phyloP scores from a whole-genome alignment of 2,329 filamentous ascomycete species.

The Diplocarpon rosae region DNA sequence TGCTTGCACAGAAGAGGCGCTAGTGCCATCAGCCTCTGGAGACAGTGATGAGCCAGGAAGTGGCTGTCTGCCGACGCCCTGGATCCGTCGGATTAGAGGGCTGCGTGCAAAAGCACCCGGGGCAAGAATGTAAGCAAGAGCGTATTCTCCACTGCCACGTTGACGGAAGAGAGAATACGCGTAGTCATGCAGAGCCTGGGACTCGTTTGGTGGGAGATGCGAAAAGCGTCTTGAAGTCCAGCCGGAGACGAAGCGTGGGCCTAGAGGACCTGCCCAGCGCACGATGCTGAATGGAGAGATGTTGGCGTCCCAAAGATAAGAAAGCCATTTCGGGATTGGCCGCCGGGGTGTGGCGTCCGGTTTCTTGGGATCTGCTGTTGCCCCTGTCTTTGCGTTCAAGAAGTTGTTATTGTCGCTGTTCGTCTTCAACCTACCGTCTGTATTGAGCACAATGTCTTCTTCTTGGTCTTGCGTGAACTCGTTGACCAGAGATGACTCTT shows the following conservation, averaged over 20 bases:
- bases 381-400: slow-evolving; percentile 36
- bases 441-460: slow-evolving; percentile 30
- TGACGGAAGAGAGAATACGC: slow-evolving; percentile 90
- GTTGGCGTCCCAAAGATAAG: slow-evolving; percentile 94
- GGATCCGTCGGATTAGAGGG: slow-evolving; percentile 78
- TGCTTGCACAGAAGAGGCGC: background rate
- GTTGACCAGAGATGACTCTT: slow-evolving; percentile 59
- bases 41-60: slow-evolving; percentile 9
- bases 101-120: slow-evolving; percentile 86
- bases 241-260: slow-evolving; percentile 82
- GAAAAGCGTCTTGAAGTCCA: slow-evolving; percentile 93
- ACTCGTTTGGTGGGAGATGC: slow-evolving; percentile 70
- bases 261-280: slow-evolving; percentile 77
- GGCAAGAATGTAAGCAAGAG: slow-evolving; percentile 81
- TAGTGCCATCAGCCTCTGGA: background rate
- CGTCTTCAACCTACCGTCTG: slow-evolving; percentile 27
- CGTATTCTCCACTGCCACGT: slow-evolving; percentile 87
- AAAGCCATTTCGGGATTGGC: slow-evolving; percentile 73
- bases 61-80: slow-evolving; percentile 69
- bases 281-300: slow-evolving; percentile 89
- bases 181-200: slow-evolving; percentile 81
- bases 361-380: slow-evolving; percentile 26
- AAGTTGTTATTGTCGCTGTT: slow-evolving; percentile 38
- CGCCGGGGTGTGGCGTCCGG: slow-evolving; percentile 30
- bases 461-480: slow-evolving; percentile 72